A percentile compares a stretch with the other conserved stretches of the same genome.
phyloP scores from a whole-genome alignment of 2,329 filamentous ascomycete species.

The Aspergillus novoparasiticus region DNA sequence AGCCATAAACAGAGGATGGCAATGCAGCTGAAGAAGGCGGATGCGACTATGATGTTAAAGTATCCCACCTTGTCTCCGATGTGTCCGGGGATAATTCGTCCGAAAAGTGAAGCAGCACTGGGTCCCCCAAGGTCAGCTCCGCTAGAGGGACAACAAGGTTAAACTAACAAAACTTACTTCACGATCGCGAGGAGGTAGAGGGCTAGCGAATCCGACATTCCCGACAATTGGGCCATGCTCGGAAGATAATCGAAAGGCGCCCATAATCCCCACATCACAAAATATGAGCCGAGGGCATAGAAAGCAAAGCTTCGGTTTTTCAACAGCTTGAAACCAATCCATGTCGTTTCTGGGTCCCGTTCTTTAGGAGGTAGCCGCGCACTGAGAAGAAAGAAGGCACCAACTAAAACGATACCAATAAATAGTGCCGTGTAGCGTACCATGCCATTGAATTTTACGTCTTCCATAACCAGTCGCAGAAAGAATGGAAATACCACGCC shows the following conservation, averaged over 20 bases:
- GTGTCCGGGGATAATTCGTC: too few species aligned
- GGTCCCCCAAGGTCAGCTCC: too few species aligned
- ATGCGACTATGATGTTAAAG: too few species aligned
- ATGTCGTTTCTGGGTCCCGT: constrained; percentile 29
- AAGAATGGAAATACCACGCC: constrained; percentile 30
- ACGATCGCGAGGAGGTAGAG: too few species aligned
- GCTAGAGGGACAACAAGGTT: too few species aligned
- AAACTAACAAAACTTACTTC: too few species aligned
- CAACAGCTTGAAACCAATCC: constrained; percentile 31
- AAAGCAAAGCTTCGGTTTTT: constrained; percentile 27
- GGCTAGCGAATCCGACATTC: too few species aligned
- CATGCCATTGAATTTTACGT: constrained; percentile 23
- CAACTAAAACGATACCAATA: constrained; percentile 21
- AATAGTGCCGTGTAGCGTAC: constrained; percentile 27
- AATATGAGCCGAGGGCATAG: constrained; percentile 29
- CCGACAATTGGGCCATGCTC: constrained; percentile 4
- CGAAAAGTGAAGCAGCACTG: too few species aligned
- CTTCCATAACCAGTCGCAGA: constrained; percentile 18
- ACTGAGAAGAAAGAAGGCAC: constrained; percentile 22
- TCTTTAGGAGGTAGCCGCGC: constrained; percentile 31
- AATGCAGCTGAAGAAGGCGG: too few species aligned
- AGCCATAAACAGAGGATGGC: too few species aligned
- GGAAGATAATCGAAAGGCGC: constrained; percentile 28
- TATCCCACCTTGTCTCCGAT: too few species aligned
- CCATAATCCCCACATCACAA: constrained; percentile 32